phyloP scores from a whole-genome alignment of 2,329 filamentous ascomycete genomes.

The Aureobasidium subglaciale region DNA sequence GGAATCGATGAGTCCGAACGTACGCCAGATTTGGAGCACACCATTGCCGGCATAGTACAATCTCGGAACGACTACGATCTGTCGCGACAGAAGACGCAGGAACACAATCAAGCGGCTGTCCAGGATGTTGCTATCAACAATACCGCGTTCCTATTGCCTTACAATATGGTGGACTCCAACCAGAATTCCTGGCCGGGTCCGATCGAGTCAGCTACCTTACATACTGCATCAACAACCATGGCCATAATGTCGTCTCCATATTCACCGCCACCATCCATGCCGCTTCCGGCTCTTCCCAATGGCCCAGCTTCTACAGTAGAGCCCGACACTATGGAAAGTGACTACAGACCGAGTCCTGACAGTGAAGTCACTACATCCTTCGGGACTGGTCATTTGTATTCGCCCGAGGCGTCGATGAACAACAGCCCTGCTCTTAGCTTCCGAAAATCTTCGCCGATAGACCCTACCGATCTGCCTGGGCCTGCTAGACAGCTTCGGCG shows the following conservation, averaged over 20 bases:
- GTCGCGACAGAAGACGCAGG: not conserved
- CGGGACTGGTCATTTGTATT: not conserved
- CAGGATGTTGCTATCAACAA: conserved; percentile 1
- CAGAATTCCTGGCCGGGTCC: not conserved
- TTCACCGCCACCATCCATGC: conserved; percentile 4
- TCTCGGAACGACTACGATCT: not conserved
- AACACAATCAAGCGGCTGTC: conserved; percentile 5
- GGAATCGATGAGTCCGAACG: conserved; percentile 35
- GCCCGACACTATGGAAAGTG: not conserved
- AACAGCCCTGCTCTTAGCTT: not conserved
- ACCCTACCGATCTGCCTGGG: conserved; percentile 1
- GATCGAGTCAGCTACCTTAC: not conserved
- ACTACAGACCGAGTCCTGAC: not conserved
- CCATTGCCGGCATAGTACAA: not conserved
- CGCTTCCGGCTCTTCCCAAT: not conserved
- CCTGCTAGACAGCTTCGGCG: conserved; percentile 35
- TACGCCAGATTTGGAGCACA: conserved; percentile 6
- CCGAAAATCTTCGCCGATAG: conserved; percentile 1
- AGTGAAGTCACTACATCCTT: not conserved
- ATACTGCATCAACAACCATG: not conserved
- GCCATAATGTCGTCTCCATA: conserved; percentile 1
- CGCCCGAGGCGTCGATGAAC: not conserved
- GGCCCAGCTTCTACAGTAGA: too few species aligned
- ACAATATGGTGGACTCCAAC: not conserved
- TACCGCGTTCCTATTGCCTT: conserved; percentile 7